Percentiles rank a stretch among this genome's conserved stretches.
Evolutionary conservation across 495 filamentous ascomycete genomes (phyloP).

Genomic region (Penicillium argentinense): DNA sequence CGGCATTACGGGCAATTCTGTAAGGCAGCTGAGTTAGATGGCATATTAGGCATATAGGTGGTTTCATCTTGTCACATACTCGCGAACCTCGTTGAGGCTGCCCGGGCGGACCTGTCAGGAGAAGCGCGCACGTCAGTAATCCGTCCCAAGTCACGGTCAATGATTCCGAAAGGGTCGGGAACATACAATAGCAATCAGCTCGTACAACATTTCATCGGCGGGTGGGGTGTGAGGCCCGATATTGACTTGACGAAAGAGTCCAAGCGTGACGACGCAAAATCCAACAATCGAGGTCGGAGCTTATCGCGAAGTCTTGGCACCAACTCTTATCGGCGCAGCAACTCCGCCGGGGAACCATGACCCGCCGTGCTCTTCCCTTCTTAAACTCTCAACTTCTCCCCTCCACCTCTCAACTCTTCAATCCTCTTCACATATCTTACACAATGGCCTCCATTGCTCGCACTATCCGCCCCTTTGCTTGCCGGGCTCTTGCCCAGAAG

Average conservation of each 20-base stretch:
- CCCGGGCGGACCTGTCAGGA: constrained; percentile 76
- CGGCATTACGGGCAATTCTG: constrained; percentile 83
- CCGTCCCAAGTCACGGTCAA: not conserved
- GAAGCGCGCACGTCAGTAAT: constrained; percentile 10
- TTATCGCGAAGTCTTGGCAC: constrained; percentile 35
- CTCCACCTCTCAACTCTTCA: constrained; percentile 19
- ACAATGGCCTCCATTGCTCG: constrained; percentile 45
- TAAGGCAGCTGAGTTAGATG: constrained; percentile 16
- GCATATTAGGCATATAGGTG: too few relatives aligned
- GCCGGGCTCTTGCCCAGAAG: constrained; percentile 44
- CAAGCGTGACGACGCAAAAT: constrained; percentile 22
- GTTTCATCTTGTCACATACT: constrained; percentile 57
- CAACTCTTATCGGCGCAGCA: constrained; percentile 20
- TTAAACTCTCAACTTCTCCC: constrained; percentile 28
- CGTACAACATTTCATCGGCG: constrained; percentile 78
- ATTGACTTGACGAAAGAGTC: constrained; percentile 4
- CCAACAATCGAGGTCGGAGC: constrained; percentile 23
- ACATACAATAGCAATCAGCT: constrained; percentile 91
- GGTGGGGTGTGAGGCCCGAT: constrained; percentile 18
- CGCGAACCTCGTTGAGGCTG: constrained; percentile 87
- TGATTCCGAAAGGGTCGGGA: not conserved
- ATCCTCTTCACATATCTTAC: constrained; percentile 13
- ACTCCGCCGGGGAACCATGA: constrained; percentile 30
- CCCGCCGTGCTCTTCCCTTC: constrained; percentile 23
- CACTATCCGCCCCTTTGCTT: constrained; percentile 43